Evolutionary conservation across 306 rosid genomes (phyloP), one percentile per base, ranked within the genome.

Genomic region (Lathyrus tuberosus): DNA sequence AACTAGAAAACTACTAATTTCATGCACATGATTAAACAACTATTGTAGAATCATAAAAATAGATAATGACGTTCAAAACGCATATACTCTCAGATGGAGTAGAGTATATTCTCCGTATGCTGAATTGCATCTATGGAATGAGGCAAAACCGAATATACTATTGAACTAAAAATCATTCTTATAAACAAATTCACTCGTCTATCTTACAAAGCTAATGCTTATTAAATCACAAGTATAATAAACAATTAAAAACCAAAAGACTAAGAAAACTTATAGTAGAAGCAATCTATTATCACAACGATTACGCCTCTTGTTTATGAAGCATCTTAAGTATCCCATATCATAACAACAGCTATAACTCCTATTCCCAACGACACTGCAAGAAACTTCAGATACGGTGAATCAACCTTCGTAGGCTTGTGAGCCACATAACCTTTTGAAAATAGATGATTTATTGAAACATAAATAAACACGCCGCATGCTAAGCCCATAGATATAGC

Each of bases 401-500:
- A 75, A 53, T 83, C 87, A 26, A 81, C 82, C 59, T 12, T 40
- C 53, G 85, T 9, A 10, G 76, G 61, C 31, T 69, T 81, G 9
- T 43, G 85, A 33, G 92, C 80, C 11, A 26, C 40, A 62, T 84
- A 86, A 11, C 95, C 98, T 65, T 87, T 89, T 12, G 88, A 48
- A 47, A 87, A 77, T 0, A 92, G 84, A 83, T 92, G 96, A 76
- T 87, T 89, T 63, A 89, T 65, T 2, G 95, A 74, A 7, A 92
- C 96, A 79, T 83, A 92, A 56, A 89, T 76, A 82, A 92, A 92
- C 64, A 92, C 89, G 6, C 98, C 98, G 79, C 95, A 83, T 33
- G 98, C 95, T 44, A 87, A 24, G 41, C 89, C 87, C 89, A 87
- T 87, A 1, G 98, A 89, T 48, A 92, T 86, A 11, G 92, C 92